Conservation (phyloP, 192 early-diverging fungal genomes). For the Dissophora globulifera region DNA sequence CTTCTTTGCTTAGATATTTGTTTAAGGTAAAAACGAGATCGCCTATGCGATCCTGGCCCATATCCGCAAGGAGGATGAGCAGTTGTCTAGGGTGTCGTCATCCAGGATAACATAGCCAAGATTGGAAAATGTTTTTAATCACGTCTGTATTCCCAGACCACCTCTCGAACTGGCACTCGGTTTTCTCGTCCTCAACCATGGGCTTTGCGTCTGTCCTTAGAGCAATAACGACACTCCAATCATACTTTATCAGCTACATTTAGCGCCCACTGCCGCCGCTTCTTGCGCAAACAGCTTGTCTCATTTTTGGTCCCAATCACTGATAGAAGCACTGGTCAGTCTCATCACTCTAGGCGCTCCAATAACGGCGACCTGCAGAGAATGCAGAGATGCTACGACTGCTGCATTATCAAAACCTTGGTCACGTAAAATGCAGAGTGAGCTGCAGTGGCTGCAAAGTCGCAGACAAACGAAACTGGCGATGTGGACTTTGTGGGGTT, state of each 20-base stretch:
- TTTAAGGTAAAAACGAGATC: conserved; percentile 71
- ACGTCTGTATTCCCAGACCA: conserved; percentile 64
- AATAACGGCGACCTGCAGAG: not conserved
- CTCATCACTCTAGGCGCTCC: conserved; percentile 2
- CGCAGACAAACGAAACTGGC: conserved; percentile 10
- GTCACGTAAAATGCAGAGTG: conserved; percentile 77
- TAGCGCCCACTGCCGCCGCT: conserved; percentile 76
- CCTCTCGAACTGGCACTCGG: conserved; percentile 73
- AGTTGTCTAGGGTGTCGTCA: conserved; percentile 65
- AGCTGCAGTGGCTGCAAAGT: conserved; percentile 61
- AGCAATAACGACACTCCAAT: conserved; percentile 80
- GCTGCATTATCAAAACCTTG: conserved; percentile 81
- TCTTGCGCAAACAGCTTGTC: conserved; percentile 65
- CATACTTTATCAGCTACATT: conserved; percentile 76
- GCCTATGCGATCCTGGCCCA: conserved; percentile 76
- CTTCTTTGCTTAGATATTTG: conserved; percentile 79
- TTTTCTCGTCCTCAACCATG: conserved; percentile 59
- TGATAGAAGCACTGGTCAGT: conserved; percentile 70
- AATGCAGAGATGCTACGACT: conserved; percentile 72
- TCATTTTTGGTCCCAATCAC: conserved; percentile 80
- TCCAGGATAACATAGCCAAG: conserved; percentile 78
- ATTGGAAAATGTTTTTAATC: conserved; percentile 65
- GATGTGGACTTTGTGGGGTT: conserved; percentile 6
- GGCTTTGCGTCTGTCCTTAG: conserved; percentile 73
- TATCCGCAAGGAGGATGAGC: conserved; percentile 72